phyloP scores from a whole-genome alignment of 2,329 filamentous ascomycete genomes.

The Alternaria ventricosa region DNA sequence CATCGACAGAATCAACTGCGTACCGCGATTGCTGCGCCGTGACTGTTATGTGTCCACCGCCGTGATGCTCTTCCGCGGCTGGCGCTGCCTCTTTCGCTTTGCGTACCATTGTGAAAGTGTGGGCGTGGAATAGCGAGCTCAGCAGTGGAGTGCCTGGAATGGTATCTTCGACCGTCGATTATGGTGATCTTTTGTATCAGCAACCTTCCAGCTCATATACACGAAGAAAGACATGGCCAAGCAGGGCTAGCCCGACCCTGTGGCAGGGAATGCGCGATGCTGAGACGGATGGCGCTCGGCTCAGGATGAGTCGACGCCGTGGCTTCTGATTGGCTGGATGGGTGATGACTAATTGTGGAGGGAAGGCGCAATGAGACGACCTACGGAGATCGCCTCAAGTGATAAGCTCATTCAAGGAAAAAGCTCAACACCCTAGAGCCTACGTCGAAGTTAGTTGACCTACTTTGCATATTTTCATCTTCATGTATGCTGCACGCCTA shows the following conservation, averaged over 20 bases:
- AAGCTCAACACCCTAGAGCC: no score
- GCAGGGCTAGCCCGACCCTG: not conserved
- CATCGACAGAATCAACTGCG: slow-evolving; percentile 47
- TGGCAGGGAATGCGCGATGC: not conserved
- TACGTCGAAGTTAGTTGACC: no score
- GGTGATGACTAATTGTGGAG: not conserved
- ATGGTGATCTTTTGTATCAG: not conserved
- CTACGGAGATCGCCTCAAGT: no score
- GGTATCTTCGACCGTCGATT: not conserved
- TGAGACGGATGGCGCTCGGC: not conserved
- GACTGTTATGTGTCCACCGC: slow-evolving; percentile 39
- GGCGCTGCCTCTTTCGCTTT: slow-evolving; percentile 31
- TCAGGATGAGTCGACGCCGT: slow-evolving; percentile 23
- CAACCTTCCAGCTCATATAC: not conserved
- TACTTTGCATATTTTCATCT: no score
- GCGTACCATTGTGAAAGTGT: slow-evolving; percentile 32
- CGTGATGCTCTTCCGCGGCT: slow-evolving; percentile 27
- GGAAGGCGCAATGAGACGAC: not conserved
- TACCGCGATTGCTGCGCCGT: slow-evolving; percentile 50
- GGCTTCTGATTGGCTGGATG: slow-evolving; percentile 11
- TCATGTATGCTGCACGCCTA: no score
- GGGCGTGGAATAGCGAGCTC: no score
- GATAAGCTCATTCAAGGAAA: no score
- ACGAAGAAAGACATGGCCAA: not conserved
- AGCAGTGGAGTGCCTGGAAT: not conserved